These are phyloP conservation scores for Aphanomyces cochlioides DNA, from an alignment of 352 stramenopile species.

Conservation along the genomic window DNA sequence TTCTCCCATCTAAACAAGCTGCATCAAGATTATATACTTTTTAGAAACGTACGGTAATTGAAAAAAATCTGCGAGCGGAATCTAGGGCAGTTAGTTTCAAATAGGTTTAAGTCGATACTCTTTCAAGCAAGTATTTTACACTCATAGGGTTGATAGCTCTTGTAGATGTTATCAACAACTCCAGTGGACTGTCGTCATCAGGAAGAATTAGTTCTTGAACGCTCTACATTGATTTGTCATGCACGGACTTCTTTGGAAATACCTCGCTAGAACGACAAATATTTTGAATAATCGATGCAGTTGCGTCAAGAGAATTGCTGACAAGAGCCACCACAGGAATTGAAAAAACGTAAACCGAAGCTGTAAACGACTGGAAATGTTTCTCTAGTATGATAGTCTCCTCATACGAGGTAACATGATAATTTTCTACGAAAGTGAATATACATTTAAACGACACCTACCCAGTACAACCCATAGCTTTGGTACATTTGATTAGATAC, in stretches of 20 bases:
- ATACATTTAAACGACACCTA: too few species aligned
- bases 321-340: conserved; percentile 3
- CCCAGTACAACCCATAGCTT: not conserved
- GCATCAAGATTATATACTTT: not conserved
- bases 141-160: conserved; percentile 6
- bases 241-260: not conserved
- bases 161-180: conserved; percentile 5
- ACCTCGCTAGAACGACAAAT: not conserved
- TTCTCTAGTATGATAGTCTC: not conserved
- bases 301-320: not conserved
- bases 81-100: not conserved
- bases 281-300: not conserved
- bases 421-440: too few species aligned
- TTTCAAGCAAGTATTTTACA: conserved; percentile 2
- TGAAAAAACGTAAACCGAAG: not conserved
- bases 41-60: not conserved
- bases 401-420: too few species aligned
- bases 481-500: not conserved
- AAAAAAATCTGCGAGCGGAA: conserved; percentile 15
- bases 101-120: not conserved
- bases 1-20: not conserved
- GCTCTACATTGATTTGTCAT: not conserved
- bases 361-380: not conserved
- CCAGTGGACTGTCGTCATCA: conserved; percentile 9
- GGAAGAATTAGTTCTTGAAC: not conserved